phyloP scores from a whole-genome alignment of 176 grass and related monocot genomes.

The Carex scoparia region DNA sequence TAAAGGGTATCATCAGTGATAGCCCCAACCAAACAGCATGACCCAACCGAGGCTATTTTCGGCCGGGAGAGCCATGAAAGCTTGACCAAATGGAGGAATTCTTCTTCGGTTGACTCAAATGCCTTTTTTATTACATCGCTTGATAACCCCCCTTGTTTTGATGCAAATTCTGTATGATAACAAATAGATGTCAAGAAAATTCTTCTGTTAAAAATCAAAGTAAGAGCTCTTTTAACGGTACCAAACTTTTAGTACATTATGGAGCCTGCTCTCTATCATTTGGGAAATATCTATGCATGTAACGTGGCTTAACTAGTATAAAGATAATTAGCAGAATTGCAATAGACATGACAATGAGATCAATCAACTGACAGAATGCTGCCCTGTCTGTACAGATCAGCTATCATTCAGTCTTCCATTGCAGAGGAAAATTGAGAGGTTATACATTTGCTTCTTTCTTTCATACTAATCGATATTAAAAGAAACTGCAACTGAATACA shows the following conservation, averaged over 20 bases:
- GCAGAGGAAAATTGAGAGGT: background rate
- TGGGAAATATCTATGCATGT: background rate
- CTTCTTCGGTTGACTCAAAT: conserved; percentile 63
- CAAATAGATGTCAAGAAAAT: background rate
- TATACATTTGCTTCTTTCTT: background rate
- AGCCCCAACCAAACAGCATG: conserved; percentile 81
- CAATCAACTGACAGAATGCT: background rate
- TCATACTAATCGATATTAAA: background rate
- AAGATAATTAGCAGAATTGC: background rate
- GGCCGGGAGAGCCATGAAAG: conserved; percentile 47
- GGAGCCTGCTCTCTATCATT: background rate
- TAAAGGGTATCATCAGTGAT: conserved; percentile 69
- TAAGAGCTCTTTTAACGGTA: background rate
- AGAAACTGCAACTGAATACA: background rate
- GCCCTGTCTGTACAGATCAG: background rate
- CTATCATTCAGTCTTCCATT: background rate
- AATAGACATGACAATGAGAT: background rate
- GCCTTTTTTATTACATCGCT: conserved; percentile 61
- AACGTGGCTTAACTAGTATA: background rate
- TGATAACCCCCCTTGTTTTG: conserved; percentile 64
- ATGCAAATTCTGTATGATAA: conserved; percentile 41
- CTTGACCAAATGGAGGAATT: conserved; percentile 68
- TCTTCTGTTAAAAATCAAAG: background rate
- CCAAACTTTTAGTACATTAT: background rate
- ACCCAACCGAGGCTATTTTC: conserved; percentile 62